Percentiles rank a stretch among this genome's conserved stretches.
These are phyloP conservation scores for Hypsizygus marmoreus DNA, from an alignment of 768 basidiomycete species.

Conservation along the genomic window DNA sequence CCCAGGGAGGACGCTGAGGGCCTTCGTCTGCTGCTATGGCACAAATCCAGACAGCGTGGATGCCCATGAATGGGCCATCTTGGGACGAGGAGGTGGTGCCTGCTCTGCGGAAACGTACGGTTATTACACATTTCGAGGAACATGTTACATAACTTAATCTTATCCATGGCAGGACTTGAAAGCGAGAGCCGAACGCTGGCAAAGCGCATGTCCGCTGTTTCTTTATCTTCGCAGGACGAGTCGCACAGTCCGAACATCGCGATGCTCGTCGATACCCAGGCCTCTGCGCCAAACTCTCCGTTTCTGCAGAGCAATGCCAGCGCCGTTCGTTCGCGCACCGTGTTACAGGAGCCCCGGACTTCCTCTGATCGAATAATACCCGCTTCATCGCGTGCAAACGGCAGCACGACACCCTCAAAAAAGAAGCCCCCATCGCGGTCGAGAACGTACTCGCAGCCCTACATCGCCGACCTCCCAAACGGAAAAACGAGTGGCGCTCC, in stretches of 20 bases:
- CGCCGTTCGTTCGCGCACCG: constrained; percentile 12
- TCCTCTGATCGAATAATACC: constrained; percentile 20
- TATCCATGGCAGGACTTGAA: constrained; percentile 62
- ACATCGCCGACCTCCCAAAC: constrained; percentile 40
- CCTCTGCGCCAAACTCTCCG: constrained; percentile 13
- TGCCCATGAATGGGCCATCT: constrained; percentile 44
- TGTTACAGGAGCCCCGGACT: constrained; percentile 13
- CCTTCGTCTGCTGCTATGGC: constrained; percentile 32
- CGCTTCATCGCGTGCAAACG: constrained; percentile 29
- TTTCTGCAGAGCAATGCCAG: constrained; percentile 24
- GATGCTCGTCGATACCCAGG: constrained; percentile 12
- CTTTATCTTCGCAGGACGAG: constrained; percentile 59
- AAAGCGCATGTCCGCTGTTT: constrained; percentile 75
- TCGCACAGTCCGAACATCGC: constrained; percentile 27
- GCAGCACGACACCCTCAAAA: constrained; percentile 29
- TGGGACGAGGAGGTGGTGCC: constrained; percentile 89
- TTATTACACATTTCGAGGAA: constrained; percentile 6
- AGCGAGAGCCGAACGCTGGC: constrained; percentile 78
- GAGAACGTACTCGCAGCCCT: constrained; percentile 69
- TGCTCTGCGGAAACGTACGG: constrained; percentile 74
- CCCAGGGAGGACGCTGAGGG: no score
- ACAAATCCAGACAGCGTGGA: constrained; percentile 42
- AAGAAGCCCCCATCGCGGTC: constrained; percentile 43
- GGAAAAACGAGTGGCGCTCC: constrained; percentile 27
- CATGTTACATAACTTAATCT: constrained; percentile 11